Percentiles rank a stretch among this genome's conserved stretches.
phyloP scores from a whole-genome alignment of 2,329 filamentous ascomycete species.

The Esteya vermicola region DNA sequence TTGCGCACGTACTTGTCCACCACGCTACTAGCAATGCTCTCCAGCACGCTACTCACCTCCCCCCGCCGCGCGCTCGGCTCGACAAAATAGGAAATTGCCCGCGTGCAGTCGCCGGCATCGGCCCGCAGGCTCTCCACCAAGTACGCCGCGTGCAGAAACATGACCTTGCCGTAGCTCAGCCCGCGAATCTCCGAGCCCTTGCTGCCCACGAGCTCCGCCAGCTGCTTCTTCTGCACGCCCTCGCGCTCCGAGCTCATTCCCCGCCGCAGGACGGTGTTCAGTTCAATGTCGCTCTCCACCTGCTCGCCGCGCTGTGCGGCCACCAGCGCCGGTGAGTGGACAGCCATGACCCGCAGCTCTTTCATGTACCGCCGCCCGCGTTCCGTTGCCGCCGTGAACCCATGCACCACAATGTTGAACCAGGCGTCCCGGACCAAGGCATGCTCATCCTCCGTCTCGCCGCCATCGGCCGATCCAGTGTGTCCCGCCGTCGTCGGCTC shows the following conservation, averaged over 20 bases:
- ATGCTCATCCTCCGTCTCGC: too few relatives aligned
- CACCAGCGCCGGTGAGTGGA: conserved; percentile 76
- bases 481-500: conserved; percentile 47
- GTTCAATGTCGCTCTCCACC: conserved; percentile 88
- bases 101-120: conserved; percentile 76
- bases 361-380: conserved; percentile 58
- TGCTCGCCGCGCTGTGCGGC: conserved; percentile 80
- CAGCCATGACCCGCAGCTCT: conserved; percentile 72
- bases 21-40: conserved; percentile 49
- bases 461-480: too few relatives aligned
- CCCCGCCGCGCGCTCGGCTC: conserved; percentile 66
- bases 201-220: conserved; percentile 59
- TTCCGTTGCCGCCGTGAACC: conserved; percentile 63
- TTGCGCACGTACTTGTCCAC: conserved; percentile 68
- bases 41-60: conserved; percentile 51
- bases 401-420: conserved; percentile 96
- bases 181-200: conserved; percentile 66
- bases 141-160: conserved; percentile 84
- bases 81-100: conserved; percentile 83
- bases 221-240: conserved; percentile 62
- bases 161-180: conserved; percentile 76
- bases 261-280: conserved; percentile 83
- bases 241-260: conserved; percentile 72
- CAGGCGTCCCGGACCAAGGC: conserved; percentile 77
- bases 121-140: conserved; percentile 81